Conservation (phyloP, 2,329 filamentous ascomycete genomes). For the Cryphonectria radicalis region DNA sequence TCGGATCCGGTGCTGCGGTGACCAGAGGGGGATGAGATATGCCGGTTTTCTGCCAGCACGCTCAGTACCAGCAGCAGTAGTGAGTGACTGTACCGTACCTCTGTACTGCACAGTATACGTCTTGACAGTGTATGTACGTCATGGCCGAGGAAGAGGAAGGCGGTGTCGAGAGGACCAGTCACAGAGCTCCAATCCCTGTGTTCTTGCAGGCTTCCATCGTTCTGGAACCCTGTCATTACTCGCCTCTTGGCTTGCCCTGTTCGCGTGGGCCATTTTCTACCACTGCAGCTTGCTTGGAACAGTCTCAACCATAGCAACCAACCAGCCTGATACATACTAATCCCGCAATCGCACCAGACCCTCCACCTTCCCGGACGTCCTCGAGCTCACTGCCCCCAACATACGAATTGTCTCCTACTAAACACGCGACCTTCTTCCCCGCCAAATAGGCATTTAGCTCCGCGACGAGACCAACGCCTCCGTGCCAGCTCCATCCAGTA, state of each 20-base stretch:
- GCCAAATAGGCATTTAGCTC: constrained; percentile 22
- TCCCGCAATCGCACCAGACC: neutral
- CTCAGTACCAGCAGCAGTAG: neutral
- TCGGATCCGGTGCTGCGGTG: constrained; percentile 10
- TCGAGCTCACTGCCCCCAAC: neutral
- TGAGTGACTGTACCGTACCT: neutral
- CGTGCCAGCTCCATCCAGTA: constrained; percentile 28
- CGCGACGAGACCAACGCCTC: constrained; percentile 15
- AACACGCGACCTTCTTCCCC: neutral
- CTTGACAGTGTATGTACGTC: neutral
- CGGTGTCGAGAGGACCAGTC: neutral
- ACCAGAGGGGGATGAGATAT: neutral
- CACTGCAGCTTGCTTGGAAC: constrained; percentile 1
- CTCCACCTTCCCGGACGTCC: neutral
- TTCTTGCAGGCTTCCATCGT: constrained; percentile 11
- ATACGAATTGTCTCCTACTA: neutral
- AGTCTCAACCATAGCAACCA: neutral
- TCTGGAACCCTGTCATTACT: constrained; percentile 7
- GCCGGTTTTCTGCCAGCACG: neutral
- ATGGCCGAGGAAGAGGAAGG: neutral
- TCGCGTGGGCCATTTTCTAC: neutral
- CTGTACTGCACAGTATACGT: neutral
- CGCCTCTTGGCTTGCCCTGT: neutral
- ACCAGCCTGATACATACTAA: neutral
- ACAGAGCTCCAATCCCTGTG: constrained; percentile 1